These are phyloP conservation scores for Cryptosporidium ubiquitum DNA, from an alignment of 169 alveolate genomes.

Conservation along the genomic window DNA sequence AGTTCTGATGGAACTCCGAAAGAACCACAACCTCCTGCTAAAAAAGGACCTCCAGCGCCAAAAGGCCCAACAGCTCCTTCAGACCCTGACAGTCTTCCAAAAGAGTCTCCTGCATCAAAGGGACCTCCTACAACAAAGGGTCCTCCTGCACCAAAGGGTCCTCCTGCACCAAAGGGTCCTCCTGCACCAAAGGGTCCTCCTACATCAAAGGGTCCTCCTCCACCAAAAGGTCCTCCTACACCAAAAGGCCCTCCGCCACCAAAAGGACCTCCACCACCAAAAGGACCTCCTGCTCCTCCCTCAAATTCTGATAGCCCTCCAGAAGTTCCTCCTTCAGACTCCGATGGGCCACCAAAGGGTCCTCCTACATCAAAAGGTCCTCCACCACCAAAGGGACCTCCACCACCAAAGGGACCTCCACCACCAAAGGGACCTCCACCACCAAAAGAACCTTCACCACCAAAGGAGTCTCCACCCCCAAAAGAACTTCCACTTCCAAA, in stretches of 20 bases:
- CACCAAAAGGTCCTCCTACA: not conserved
- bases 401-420: not conserved
- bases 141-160: not conserved
- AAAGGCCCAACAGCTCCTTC: slow-evolving; percentile 6
- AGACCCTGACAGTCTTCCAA: not conserved
- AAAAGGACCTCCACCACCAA: not conserved
- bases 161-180: not conserved
- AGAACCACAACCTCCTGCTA: not conserved
- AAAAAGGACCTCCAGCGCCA: not conserved
- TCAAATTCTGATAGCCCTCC: not conserved
- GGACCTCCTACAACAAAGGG: not conserved
- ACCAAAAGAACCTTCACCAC: not conserved
- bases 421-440: slow-evolving; percentile 6
- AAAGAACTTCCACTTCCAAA: not conserved
- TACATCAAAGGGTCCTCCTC: not conserved
- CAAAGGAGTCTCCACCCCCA: not conserved
- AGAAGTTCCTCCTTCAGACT: not conserved
- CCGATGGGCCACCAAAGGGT: not conserved
- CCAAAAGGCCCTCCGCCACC: not conserved
- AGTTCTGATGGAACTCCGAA: not conserved
- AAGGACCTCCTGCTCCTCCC: not conserved
- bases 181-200: not conserved
- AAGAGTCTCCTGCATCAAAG: not conserved
- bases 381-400: not conserved
- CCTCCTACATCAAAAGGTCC: slow-evolving; percentile 3